Percentiles rank a stretch among this genome's conserved stretches.
These are phyloP conservation scores for Starmerella khaoyaiensis DNA, from an alignment of 805 yeast genomes.

Conservation along the genomic window DNA sequence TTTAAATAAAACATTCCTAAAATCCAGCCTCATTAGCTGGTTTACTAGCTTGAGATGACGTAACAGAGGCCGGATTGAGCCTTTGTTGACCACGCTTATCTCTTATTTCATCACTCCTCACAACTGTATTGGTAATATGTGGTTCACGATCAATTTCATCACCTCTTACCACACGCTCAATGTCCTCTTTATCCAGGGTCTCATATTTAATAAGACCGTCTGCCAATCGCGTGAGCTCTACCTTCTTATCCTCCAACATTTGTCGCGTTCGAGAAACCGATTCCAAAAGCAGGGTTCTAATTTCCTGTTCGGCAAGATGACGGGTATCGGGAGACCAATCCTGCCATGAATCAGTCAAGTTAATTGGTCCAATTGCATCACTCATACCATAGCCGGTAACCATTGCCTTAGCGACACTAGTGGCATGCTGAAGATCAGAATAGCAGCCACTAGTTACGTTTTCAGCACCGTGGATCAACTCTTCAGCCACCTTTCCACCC, in stretches of 20 bases:
- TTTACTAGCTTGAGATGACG: constrained; percentile 3
- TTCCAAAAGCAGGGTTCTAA: constrained; percentile 55
- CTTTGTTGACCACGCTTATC: constrained; percentile 17
- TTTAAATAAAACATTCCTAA: too few relatives aligned
- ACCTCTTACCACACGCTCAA: constrained; percentile 73
- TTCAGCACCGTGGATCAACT: constrained; percentile 75
- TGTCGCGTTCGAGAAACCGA: constrained; percentile 71
- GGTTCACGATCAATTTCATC: constrained; percentile 58
- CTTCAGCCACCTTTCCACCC: constrained; percentile 99
- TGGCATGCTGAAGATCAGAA: constrained; percentile 79
- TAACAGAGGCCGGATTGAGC: constrained; percentile 5
- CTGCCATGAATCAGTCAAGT: constrained; percentile 81
- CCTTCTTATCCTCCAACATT: constrained; percentile 45
- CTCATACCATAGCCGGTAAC: constrained; percentile 96
- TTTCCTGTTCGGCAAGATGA: constrained; percentile 87
- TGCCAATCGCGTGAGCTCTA: constrained; percentile 76
- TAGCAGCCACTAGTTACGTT: constrained; percentile 94
- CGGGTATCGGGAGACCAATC: constrained; percentile 84
- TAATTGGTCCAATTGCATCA: constrained; percentile 82
- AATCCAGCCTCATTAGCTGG: background rate
- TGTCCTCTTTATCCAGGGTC: constrained; percentile 82
- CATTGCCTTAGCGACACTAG: constrained; percentile 90
- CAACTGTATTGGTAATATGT: constrained; percentile 61
- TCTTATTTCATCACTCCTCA: constrained; percentile 34
- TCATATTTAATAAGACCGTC: constrained; percentile 91